phyloP scores from a whole-genome alignment of 305 asterid genomes.

The Fraxinus floribunda region DNA sequence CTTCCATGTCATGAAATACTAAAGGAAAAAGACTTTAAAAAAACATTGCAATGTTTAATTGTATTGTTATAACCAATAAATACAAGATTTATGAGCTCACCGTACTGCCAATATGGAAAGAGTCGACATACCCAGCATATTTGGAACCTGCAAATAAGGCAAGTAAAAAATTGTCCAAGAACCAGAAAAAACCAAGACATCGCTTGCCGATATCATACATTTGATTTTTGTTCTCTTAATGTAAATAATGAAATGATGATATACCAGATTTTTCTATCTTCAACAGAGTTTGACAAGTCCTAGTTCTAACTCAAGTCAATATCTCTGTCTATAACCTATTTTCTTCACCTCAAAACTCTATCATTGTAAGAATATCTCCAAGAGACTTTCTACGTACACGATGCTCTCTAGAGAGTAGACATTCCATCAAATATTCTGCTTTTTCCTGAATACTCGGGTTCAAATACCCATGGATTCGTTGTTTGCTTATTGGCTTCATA shows the following conservation, averaged over 20 bases:
- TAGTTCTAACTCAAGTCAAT: background rate
- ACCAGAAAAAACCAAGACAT: background rate
- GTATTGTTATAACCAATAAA: background rate
- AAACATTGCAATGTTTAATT: background rate
- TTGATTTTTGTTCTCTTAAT: background rate
- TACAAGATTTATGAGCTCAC: slow-evolving; percentile 43
- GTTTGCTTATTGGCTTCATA: too few relatives aligned
- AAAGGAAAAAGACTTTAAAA: background rate
- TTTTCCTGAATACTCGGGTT: too few relatives aligned
- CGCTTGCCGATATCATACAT: background rate
- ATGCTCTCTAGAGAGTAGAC: background rate
- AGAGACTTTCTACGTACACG: background rate
- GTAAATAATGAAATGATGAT: background rate
- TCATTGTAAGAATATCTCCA: background rate
- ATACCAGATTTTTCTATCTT: background rate
- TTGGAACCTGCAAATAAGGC: slow-evolving; percentile 64
- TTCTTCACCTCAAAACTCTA: background rate
- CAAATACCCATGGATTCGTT: too few relatives aligned
- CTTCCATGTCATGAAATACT: background rate
- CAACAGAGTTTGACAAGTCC: background rate
- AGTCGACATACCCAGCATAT: slow-evolving; percentile 81
- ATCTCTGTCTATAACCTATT: background rate
- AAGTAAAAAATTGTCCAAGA: slow-evolving; percentile 10
- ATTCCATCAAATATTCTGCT: too few relatives aligned
- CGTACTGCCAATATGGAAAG: slow-evolving; percentile 88